These are phyloP conservation scores for Verticillium tricorpus DNA, from an alignment of 2,329 filamentous ascomycete species.

Conservation along the genomic window DNA sequence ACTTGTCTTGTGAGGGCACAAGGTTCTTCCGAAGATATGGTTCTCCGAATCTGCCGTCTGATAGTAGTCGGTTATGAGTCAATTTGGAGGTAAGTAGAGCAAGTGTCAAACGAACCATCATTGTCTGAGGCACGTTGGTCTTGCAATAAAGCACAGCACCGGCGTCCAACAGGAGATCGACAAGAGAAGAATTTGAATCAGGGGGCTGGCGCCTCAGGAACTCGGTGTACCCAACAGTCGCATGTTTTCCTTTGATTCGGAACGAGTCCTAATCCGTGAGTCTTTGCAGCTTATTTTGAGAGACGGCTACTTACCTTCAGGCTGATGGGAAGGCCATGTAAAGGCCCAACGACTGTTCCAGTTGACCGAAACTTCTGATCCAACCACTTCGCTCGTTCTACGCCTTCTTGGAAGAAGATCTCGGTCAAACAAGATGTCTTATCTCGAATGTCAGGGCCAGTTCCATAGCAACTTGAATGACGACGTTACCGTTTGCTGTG, in stretches of 20 bases:
- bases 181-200: constrained; percentile 48
- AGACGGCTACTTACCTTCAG: constrained; percentile 17
- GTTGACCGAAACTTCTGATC: constrained; percentile 36
- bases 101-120: constrained; percentile 27
- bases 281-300: constrained; percentile 3
- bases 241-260: constrained; percentile 46
- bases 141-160: constrained; percentile 67
- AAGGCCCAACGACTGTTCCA: constrained; percentile 45
- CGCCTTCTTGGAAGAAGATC: constrained; percentile 44
- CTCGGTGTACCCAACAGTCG: constrained; percentile 51
- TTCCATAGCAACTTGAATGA: too few relatives aligned
- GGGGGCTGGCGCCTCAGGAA: constrained; percentile 47
- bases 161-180: constrained; percentile 51
- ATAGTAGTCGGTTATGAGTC: background rate
- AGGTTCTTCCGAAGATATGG: constrained; percentile 38
- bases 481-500: constrained; percentile 18
- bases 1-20: constrained; percentile 59
- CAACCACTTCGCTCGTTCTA: constrained; percentile 35
- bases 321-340: constrained; percentile 55
- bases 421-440: constrained; percentile 38
- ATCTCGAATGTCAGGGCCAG: background rate
- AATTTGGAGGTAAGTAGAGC: too few relatives aligned
- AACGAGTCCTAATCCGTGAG: constrained; percentile 53
- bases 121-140: constrained; percentile 61
- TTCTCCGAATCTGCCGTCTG: constrained; percentile 58